phyloP scores from a whole-genome alignment of 306 rosid species.

The Prunus salicina region DNA sequence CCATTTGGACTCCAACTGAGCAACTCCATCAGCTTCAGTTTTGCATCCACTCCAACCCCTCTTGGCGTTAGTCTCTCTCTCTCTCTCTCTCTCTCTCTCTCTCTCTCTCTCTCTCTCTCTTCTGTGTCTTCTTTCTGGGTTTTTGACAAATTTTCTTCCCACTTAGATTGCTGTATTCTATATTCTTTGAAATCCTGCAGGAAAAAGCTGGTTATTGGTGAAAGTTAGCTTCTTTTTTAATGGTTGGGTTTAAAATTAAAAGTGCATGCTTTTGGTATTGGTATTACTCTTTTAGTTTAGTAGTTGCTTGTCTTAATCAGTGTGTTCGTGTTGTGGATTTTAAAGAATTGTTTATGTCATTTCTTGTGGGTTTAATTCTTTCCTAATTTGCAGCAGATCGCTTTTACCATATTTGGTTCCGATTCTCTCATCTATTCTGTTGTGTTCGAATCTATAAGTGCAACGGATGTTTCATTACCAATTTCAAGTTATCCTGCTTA shows the following conservation, averaged over 20 bases:
- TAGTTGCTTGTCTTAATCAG: constrained; percentile 23
- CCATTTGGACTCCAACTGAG: constrained; percentile 74
- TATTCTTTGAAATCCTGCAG: constrained; percentile 7
- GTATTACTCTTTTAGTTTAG: neutral
- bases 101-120: constrained; percentile 9
- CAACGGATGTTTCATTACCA: neutral
- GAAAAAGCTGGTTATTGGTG: neutral
- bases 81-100: constrained; percentile 9
- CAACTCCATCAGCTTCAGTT: constrained; percentile 78
- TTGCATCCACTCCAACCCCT: constrained; percentile 97
- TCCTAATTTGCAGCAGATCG: constrained; percentile 16
- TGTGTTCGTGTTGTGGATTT: constrained; percentile 20
- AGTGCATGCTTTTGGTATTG: constrained; percentile 10
- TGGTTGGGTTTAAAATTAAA: neutral
- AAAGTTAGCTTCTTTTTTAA: constrained; percentile 16
- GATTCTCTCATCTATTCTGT: constrained; percentile 24
- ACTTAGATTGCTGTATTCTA: neutral
- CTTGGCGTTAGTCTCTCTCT: constrained; percentile 80
- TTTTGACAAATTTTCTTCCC: neutral
- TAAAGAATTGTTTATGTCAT: neutral
- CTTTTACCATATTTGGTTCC: constrained; percentile 21
- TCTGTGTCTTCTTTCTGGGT: neutral
- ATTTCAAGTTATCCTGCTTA: neutral
- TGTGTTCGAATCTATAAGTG: neutral
- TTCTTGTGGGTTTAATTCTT: constrained; percentile 1